phyloP scores from a whole-genome alignment of 139 green algal genomes.

The Ettlia oleoabundans region DNA sequence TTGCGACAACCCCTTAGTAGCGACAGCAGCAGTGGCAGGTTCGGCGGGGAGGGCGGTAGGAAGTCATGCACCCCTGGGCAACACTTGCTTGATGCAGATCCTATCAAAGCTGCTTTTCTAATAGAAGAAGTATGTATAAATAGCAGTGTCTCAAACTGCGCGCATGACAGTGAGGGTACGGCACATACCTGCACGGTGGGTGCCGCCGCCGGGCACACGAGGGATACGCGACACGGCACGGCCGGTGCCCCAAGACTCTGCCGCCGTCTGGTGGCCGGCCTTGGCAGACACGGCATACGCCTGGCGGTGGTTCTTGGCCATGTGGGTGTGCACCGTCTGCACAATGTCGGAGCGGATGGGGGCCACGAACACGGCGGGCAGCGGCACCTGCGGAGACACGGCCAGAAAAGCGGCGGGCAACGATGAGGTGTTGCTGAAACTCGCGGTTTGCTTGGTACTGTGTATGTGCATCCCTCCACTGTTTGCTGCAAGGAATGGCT shows the following conservation, averaged over 20 bases:
- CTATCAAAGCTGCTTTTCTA: no score
- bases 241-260: constrained; percentile 99
- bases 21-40: no score
- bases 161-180: not conserved
- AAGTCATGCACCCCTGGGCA: no score
- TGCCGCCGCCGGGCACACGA: constrained; percentile 96
- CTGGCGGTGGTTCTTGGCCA: constrained; percentile 98
- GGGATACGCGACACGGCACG: constrained; percentile 99
- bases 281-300: constrained; percentile 93
- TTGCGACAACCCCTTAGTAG: no score
- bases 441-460: no score
- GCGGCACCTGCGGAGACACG: constrained; percentile 65
- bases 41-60: no score
- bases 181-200: constrained; percentile 83
- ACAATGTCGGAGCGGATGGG: constrained; percentile 95
- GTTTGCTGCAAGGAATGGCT: no score
- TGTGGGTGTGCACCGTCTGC: constrained; percentile 86
- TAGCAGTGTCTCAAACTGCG: not conserved
- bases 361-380: constrained; percentile 92
- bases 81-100: no score
- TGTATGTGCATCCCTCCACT: no score
- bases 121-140: not conserved
- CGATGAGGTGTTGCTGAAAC: not conserved
- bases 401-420: not conserved
- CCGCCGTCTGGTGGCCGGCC: constrained; percentile 96